Base-by-base conservation (phyloP, 306 rosid species). In the Crotalaria pallida region DNA sequence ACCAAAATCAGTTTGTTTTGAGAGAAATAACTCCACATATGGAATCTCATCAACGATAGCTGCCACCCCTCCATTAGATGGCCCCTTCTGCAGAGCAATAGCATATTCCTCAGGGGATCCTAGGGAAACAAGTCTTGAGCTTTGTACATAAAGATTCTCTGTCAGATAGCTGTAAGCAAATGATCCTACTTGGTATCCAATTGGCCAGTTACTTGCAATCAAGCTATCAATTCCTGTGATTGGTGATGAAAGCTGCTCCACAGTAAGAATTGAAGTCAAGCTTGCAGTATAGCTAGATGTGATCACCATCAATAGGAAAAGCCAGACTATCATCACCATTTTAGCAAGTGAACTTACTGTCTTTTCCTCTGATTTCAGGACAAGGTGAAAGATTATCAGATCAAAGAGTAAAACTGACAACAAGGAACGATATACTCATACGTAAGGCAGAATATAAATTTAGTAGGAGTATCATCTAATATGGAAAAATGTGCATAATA, bases 261-360 rank as follows among this genome's bases (percentile, higher is more conserved):
- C 87, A 2, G 98, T 93, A 45, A 93, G 98, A 83, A 90, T 88
- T 67, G 98, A 93, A 72, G 96, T 94, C 84, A 94, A 82, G 83
- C 84, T 88, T 15, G 98, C 98, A 26, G 96, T 94, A 72, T 94
- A 94, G 91, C 98, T 90, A 65, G 96, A 84, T 2, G 87, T 87
- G 84, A 94, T 86, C 76, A 94, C 98, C 98, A 94, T 85, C 87
- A 94, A 79, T 24, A 90, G 83, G 80, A 94, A 94, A 77, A 94
- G 88, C 97, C 98, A 94, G 2, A 90, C 84, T 71, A 94, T 84
- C 98, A 94, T 90, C 84, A 94, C 97, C 96, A 94, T 84, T 77
- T 88, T 83, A 55, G 89, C 88, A 15, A 90, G 97, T 10, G 96
- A 73, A 82, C 97, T 90, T 38, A 81, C 48, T 0, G 89, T 94